These are phyloP conservation scores for Pezicula neosporulosa DNA, from an alignment of 2,329 filamentous ascomycete genomes.

Conservation along the genomic window DNA sequence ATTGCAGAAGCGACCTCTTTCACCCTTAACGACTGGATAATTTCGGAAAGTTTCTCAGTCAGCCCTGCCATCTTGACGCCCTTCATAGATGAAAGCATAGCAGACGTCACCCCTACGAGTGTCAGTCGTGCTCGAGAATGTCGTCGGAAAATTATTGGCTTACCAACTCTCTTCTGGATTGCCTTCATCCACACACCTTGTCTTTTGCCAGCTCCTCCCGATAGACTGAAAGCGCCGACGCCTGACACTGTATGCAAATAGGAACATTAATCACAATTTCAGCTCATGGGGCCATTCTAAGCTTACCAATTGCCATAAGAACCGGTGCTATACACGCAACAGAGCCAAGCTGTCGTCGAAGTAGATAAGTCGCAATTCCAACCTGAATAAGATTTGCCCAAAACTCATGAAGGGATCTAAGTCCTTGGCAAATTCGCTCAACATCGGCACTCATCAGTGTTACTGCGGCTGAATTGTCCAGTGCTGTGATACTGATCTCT, in stretches of 20 bases:
- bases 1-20: constrained; percentile 40
- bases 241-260: neutral
- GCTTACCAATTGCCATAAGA: constrained; percentile 15
- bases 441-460: constrained; percentile 25
- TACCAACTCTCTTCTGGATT: constrained; percentile 15
- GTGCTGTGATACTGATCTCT: constrained; percentile 7
- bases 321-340: constrained; percentile 4
- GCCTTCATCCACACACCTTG: constrained; percentile 16
- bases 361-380: constrained; percentile 12
- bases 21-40: constrained; percentile 5
- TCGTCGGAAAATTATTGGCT: constrained; percentile 8
- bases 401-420: constrained; percentile 18
- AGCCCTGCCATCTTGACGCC: constrained; percentile 25
- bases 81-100: constrained; percentile 9
- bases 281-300: neutral
- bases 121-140: constrained; percentile 16
- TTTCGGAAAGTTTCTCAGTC: constrained; percentile 23
- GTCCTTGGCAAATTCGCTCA: constrained; percentile 18
- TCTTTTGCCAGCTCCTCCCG: constrained; percentile 2
- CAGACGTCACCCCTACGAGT: constrained; percentile 7
- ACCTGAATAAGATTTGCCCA: constrained; percentile 14
- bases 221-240: neutral
- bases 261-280: neutral
- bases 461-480: constrained; percentile 11
- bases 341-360: constrained; percentile 13